Conservation (phyloP, 176 grass and related monocot genomes). For the Aegilops bicornis region DNA sequence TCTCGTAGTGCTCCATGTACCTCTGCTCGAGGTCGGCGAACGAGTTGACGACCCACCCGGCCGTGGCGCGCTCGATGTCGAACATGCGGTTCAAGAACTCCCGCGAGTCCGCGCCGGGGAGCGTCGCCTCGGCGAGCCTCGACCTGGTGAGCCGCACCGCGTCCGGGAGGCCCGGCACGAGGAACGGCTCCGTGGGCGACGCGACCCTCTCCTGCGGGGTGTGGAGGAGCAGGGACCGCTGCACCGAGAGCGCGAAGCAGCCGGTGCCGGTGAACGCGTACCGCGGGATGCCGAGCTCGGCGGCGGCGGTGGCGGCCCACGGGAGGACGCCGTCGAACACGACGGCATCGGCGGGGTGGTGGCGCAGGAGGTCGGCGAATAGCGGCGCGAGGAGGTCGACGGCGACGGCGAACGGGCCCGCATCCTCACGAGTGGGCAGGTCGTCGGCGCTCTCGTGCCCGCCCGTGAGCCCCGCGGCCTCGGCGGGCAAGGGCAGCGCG, state of each 20-base stretch:
- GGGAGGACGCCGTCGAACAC: conserved; percentile 64
- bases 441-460: conserved; percentile 55
- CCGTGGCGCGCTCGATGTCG: conserved; percentile 48
- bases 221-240: conserved; percentile 46
- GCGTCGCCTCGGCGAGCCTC: conserved; percentile 57
- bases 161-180: conserved; percentile 51
- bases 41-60: conserved; percentile 69
- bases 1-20: conserved; percentile 65
- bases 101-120: conserved; percentile 33
- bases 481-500: conserved; percentile 25
- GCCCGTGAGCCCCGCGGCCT: conserved; percentile 28
- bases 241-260: conserved; percentile 66
- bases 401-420: conserved; percentile 38
- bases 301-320: conserved; percentile 48
- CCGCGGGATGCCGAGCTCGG: conserved; percentile 48
- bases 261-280: conserved; percentile 65
- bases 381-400: conserved; percentile 59
- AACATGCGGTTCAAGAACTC: conserved; percentile 52
- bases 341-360: conserved; percentile 42
- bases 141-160: conserved; percentile 45
- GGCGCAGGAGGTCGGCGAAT: conserved; percentile 36
- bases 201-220: conserved; percentile 21
- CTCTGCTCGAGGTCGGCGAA: conserved; percentile 48
- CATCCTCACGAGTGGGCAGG: conserved; percentile 47
- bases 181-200: conserved; percentile 48